Percentiles rank a stretch among this genome's conserved stretches.
These are phyloP conservation scores for Rhizophora apiculata DNA, from an alignment of 345 rosid species.

Conservation along the genomic window DNA sequence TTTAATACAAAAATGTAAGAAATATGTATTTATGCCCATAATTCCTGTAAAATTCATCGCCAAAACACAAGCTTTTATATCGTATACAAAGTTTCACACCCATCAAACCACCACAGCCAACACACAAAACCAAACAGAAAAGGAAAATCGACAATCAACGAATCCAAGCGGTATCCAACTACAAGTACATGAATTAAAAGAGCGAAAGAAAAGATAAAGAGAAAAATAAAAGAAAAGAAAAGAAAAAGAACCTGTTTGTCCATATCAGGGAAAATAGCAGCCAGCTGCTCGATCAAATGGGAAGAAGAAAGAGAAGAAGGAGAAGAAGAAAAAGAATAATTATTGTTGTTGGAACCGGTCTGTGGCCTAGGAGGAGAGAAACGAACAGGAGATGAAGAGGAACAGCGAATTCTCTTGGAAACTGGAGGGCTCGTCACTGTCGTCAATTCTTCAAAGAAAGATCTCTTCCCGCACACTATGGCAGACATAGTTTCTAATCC, in stretches of 20 bases:
- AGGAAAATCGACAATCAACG: too few species aligned
- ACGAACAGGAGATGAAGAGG: constrained; percentile 55
- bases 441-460: constrained; percentile 72
- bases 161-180: neutral
- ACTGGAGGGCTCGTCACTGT: constrained; percentile 50
- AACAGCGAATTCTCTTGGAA: constrained; percentile 63
- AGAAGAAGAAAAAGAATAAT: neutral
- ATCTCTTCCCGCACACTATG: constrained; percentile 90
- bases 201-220: neutral
- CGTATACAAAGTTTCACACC: too few species aligned
- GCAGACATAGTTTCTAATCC: constrained; percentile 78
- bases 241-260: constrained; percentile 55
- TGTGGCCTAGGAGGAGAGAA: constrained; percentile 50
- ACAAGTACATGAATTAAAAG: neutral
- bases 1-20: too few species aligned
- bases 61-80: too few species aligned
- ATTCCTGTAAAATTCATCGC: too few species aligned
- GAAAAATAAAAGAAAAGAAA: neutral
- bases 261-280: constrained; percentile 68
- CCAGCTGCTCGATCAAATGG: constrained; percentile 47
- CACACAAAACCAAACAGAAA: too few species aligned
- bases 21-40: too few species aligned
- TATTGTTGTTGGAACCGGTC: constrained; percentile 15
- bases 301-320: constrained; percentile 18
- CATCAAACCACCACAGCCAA: too few species aligned